These are phyloP conservation scores for Nannochloropsis gaditana DNA, from an alignment of 108 stramenopile species.

Conservation along the genomic window DNA sequence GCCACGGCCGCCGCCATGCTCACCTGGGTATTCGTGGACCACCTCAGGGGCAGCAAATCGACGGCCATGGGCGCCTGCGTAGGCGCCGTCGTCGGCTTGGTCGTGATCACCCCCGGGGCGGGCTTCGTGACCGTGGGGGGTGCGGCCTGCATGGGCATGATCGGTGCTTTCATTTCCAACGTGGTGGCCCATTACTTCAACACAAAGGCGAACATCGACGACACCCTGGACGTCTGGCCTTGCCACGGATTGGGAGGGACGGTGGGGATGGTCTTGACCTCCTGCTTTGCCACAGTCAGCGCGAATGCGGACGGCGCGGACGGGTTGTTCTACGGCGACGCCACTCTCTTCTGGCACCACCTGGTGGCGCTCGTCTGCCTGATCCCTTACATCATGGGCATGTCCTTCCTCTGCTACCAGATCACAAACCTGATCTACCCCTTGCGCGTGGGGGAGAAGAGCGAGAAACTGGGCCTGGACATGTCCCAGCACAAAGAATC, in stretches of 20 bases:
- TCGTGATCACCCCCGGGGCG: conserved; percentile 57
- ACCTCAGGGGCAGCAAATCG: background rate
- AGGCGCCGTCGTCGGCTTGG: conserved; percentile 49
- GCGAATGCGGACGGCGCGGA: background rate
- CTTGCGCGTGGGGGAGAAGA: background rate
- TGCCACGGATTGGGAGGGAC: conserved; percentile 21
- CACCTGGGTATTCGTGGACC: conserved; percentile 18
- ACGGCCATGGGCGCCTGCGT: conserved; percentile 26
- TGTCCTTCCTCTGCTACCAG: conserved; percentile 7
- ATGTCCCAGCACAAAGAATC: conserved; percentile 17
- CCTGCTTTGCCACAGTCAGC: background rate
- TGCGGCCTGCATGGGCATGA: conserved; percentile 39
- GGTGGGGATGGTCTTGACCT: background rate
- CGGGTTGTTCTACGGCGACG: conserved; percentile 1
- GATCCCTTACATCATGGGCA: conserved; percentile 7
- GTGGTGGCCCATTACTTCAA: background rate
- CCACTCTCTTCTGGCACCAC: background rate
- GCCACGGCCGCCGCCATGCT: conserved; percentile 24
- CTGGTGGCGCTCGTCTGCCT: conserved; percentile 11
- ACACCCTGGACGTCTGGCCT: background rate
- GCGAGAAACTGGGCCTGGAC: conserved; percentile 12
- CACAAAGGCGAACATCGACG: background rate
- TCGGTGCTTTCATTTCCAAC: conserved; percentile 26
- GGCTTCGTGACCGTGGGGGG: conserved; percentile 35
- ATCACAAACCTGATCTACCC: background rate